These are phyloP conservation scores for Vanderwaltozyma tropicalis DNA, from an alignment of 805 yeast genomes.

Conservation along the genomic window DNA sequence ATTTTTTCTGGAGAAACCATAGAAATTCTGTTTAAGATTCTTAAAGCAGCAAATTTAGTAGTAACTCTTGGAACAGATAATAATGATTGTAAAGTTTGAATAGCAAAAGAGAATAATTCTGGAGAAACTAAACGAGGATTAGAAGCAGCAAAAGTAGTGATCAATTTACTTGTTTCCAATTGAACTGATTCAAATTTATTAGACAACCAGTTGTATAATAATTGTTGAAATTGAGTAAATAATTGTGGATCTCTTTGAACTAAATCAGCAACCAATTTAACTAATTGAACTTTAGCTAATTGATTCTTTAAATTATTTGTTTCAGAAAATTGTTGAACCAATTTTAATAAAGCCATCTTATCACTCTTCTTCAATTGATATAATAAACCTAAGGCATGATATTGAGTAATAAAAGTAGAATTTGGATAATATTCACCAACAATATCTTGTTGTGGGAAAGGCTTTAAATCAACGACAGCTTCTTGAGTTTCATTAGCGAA, in stretches of 20 bases:
- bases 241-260: conserved; percentile 62
- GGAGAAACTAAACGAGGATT: conserved; percentile 45
- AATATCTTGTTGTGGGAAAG: conserved; percentile 31
- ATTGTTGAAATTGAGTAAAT: conserved; percentile 35
- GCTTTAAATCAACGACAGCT: conserved; percentile 45
- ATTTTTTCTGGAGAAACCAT: conserved; percentile 70
- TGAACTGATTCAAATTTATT: conserved; percentile 84
- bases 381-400: conserved; percentile 87
- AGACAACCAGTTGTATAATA: conserved; percentile 59
- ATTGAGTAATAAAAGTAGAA: conserved; percentile 78
- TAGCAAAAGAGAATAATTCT: conserved; percentile 59
- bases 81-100: conserved; percentile 63
- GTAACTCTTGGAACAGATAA: conserved; percentile 82
- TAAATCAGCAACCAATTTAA: conserved; percentile 68
- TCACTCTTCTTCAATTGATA: conserved; percentile 85
- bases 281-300: conserved; percentile 74
- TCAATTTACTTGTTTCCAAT: conserved; percentile 74
- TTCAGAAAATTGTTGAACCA: conserved; percentile 65
- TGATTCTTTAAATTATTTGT: conserved; percentile 63
- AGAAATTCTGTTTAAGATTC: conserved; percentile 79
- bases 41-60: conserved; percentile 85
- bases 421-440: conserved; percentile 44
- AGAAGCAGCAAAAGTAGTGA: conserved; percentile 38
- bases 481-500: conserved; percentile 93
- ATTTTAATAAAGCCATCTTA: conserved; percentile 83